phyloP scores from a whole-genome alignment of 192 early-diverging fungal species.

The Allomyces arbusculus region DNA sequence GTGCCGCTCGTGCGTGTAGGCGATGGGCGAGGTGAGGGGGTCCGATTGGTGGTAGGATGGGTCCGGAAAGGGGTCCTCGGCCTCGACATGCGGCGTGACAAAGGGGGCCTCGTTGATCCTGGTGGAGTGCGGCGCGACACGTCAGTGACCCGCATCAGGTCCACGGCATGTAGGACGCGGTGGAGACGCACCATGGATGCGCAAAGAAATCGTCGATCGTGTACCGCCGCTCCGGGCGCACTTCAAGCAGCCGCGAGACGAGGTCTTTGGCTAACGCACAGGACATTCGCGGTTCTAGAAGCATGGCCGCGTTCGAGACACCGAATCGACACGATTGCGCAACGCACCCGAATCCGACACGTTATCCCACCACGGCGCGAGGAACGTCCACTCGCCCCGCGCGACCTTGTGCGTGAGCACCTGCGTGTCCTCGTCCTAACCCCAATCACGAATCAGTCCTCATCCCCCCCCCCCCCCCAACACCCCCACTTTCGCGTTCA shows the following conservation, averaged over 20 bases:
- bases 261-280: slow-evolving; percentile 43
- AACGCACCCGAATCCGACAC: slow-evolving; percentile 37
- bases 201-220: slow-evolving; percentile 61
- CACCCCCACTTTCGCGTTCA: neutral
- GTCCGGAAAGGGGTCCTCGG: too few species aligned
- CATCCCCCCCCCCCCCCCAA: neutral
- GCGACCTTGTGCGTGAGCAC: slow-evolving; percentile 65
- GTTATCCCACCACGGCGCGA: slow-evolving; percentile 83
- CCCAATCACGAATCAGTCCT: neutral
- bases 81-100: too few species aligned
- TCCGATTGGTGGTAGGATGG: too few species aligned
- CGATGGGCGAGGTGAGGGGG: too few species aligned
- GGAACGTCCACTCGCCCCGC: slow-evolving; percentile 60
- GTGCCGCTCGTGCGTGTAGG: too few species aligned
- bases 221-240: slow-evolving; percentile 47
- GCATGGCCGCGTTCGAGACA: too few species aligned
- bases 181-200: slow-evolving; percentile 48
- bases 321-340: neutral
- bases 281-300: too few species aligned
- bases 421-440: slow-evolving; percentile 53
- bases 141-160: neutral
- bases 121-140: too few species aligned
- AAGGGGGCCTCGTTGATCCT: too few species aligned
- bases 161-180: slow-evolving; percentile 3
- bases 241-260: slow-evolving; percentile 40